Evolutionary conservation across 306 rosid species (phyloP), one percentile per base, ranked within the genome.

Genomic region (Fragaria nilgerrensis): DNA sequence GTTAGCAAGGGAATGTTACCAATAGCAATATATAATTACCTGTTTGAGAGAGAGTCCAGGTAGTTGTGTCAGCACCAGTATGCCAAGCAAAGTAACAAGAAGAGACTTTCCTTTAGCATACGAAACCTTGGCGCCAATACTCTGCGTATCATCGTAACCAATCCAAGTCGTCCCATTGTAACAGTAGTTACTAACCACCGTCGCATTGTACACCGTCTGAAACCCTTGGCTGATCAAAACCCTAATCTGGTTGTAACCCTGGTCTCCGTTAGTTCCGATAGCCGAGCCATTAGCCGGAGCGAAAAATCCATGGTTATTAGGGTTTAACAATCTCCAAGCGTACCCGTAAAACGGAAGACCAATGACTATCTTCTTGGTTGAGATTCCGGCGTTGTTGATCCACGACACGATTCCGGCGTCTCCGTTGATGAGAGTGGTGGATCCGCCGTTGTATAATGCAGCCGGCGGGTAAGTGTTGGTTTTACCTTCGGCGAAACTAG

Each of bases 11-110:
- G 41, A 37, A 37, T 37, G 41, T 4, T 37, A 37, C 7, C 7
- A 27, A 27, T n/a, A 27, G 29, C 29, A 27, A 27, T 27, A n/a
- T n/a, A 0, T 25, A 27, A 47, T n/a, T 14, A 4, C 74, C 80
- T 80, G 25, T 50, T 69, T 69, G 53, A 37, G 85, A 74, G 7
- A 82, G n/a, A 78, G 68, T 23, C 74, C 58, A 70, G 14, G 66
- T 43, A 17, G 6, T 13, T 44, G 76, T 9, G 48, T 82, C 86
- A 2, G 53, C 74, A 4, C 80, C 79, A 6, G 71, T 72, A 41
- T 82, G 85, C 88, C 84, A 85, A 1, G 81, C 86, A 70, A 82
- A 80, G 80, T 85, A 82, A 32, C 86, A 34, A 79, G 84, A 79
- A 85, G 65, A 1, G 61, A 81, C 29, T 43, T 77, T 27, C 25